Evolutionary conservation across 805 yeast species (phyloP).

Genomic region (Metschnikowia gelsemii): DNA sequence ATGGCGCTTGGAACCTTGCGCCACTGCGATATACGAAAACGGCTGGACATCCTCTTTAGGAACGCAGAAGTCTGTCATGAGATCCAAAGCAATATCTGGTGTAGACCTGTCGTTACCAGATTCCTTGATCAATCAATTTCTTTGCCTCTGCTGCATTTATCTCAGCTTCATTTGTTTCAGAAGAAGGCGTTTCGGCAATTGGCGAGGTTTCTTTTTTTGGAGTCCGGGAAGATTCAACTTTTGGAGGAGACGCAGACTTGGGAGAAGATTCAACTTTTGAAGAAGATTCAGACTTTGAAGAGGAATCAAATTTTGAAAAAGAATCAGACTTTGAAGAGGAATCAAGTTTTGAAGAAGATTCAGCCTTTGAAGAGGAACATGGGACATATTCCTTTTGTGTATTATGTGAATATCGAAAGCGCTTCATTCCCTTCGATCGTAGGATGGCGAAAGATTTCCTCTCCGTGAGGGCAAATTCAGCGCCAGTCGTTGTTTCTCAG

Average conservation of each 20-base stretch:
- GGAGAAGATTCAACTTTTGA: slow-evolving; percentile 1
- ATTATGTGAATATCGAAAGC: too few species aligned
- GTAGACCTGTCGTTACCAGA: slow-evolving; percentile 86
- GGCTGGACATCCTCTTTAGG: slow-evolving; percentile 77
- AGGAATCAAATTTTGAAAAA: too few species aligned
- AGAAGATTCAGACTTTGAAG: too few species aligned
- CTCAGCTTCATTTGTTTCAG: slow-evolving; percentile 6
- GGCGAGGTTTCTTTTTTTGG: not conserved
- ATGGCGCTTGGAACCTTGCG: slow-evolving; percentile 90
- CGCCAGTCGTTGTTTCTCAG: too few species aligned
- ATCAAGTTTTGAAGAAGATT: too few species aligned
- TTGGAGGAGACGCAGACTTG: not conserved
- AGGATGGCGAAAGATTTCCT: too few species aligned
- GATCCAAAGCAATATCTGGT: slow-evolving; percentile 81
- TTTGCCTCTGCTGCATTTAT: too few species aligned
- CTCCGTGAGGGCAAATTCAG: too few species aligned
- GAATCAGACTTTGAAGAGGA: too few species aligned
- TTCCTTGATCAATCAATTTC: slow-evolving; percentile 85
- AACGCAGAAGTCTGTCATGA: slow-evolving; percentile 73
- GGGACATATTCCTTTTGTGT: too few species aligned
- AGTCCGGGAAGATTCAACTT: not conserved
- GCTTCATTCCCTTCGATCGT: too few species aligned
- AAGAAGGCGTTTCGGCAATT: not conserved
- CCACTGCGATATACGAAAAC: slow-evolving; percentile 91
- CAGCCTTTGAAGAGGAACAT: too few species aligned